Base-by-base conservation (phyloP, 2,329 filamentous ascomycete genomes). In the Geosmithia morbida region DNA sequence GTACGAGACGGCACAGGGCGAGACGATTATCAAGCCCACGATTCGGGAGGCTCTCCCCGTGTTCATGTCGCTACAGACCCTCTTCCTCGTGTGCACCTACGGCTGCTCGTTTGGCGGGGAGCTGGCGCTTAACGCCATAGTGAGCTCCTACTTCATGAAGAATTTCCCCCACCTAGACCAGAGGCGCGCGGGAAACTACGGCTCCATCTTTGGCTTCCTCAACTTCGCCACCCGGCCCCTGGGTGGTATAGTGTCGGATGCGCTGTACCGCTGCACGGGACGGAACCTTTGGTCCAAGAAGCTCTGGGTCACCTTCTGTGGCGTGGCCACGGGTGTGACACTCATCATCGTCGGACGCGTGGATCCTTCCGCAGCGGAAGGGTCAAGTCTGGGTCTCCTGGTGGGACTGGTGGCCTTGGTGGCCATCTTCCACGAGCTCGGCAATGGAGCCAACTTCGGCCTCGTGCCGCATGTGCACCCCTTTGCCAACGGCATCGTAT, bases 391-490 rank as follows among this genome's bases (percentile, higher is more conserved):
- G 14, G 64, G 72, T 7, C 79, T 76, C 2, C 81, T 94, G 72
- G 80, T 92, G 48, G 86, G 85, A 1, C 77, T 95, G 6, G 68
- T 94, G 8, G 81, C 82, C 1, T 74, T 86, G 10, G 74, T 88
- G 66, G 86, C 85, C 1, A 73, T 94, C 59, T 94, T 94, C 67
- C 66, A 88, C 42, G 87, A 94, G 61, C 86, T 84, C 2, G 81
- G 81, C 41, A 95, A 95, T 59, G 89, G 89, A 1, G 81, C 86
- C 41, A 92, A 86, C 66, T 95, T 92, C 63, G 79, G 86, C 0
- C 73, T 95, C 6, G 83, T 95, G 20, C 87, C 88, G 3, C 89
- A 95, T 59, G 83, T 94, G 1, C 84, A 89, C 62, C 86, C 87
- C 1, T 75, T 74, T 51, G 85, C 87, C 50, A 95, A 94, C 62